A percentile compares a stretch with the other conserved stretches of the same genome.
Conservation (phyloP, 176 grass and related monocot species). For the Zea luxurians region DNA sequence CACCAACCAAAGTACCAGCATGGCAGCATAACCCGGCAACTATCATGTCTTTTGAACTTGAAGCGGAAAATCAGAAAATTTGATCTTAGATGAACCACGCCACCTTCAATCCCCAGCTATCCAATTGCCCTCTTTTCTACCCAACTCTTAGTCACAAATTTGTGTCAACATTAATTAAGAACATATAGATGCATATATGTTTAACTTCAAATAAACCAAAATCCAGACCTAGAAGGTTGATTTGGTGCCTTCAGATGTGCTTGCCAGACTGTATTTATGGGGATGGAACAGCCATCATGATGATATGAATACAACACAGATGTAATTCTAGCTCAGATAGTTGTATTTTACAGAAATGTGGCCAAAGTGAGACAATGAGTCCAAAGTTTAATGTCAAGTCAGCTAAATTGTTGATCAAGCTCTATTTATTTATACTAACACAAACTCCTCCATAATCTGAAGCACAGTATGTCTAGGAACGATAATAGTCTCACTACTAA, state of each 20-base stretch:
- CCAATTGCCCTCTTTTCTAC: neutral
- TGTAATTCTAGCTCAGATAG: neutral
- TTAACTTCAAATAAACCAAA: conserved; percentile 8
- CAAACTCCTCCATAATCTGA: neutral
- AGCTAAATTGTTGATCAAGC: neutral
- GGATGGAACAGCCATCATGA: neutral
- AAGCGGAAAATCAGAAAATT: neutral
- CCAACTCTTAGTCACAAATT: neutral
- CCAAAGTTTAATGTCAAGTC: conserved; percentile 4
- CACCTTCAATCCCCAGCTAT: neutral
- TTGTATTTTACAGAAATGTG: neutral
- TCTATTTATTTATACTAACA: neutral
- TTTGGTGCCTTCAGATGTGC: neutral
- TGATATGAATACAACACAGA: neutral
- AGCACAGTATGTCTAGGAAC: neutral
- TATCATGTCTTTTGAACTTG: neutral
- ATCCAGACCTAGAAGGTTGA: neutral
- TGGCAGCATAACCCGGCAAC: neutral
- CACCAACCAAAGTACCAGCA: neutral
- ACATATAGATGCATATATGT: neutral
- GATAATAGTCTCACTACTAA: conserved; percentile 12
- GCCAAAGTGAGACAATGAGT: neutral
- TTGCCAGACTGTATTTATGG: neutral
- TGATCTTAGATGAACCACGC: neutral
- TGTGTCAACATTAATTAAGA: conserved; percentile 10